Percentiles rank a stretch among this genome's conserved stretches.
These are phyloP conservation scores for Solanum okadae DNA, from an alignment of 257 asterid species.

Conservation along the genomic window DNA sequence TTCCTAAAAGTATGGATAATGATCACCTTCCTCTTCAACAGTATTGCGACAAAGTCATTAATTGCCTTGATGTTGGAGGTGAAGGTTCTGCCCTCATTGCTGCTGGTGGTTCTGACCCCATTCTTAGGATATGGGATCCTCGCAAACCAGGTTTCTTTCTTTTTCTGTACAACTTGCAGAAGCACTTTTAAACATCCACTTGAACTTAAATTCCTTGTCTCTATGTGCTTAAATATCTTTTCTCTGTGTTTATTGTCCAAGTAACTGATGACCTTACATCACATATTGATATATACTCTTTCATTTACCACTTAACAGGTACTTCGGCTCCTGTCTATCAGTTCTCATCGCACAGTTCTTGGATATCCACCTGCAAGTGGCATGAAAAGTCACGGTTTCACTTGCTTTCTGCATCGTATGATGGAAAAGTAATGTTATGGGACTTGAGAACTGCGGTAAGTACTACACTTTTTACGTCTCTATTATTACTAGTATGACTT, in stretches of 20 bases:
- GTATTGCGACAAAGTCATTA: conserved; percentile 72
- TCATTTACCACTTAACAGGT: conserved; percentile 29
- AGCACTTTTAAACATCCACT: background rate
- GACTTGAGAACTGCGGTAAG: conserved; percentile 91
- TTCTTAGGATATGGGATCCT: conserved; percentile 97
- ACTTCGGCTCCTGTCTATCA: conserved; percentile 68
- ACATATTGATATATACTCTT: background rate
- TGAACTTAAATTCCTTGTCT: background rate
- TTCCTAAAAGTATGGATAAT: background rate
- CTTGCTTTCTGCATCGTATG: conserved; percentile 81
- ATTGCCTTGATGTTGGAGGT: conserved; percentile 88
- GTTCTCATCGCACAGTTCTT: conserved; percentile 75
- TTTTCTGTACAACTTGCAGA: background rate
- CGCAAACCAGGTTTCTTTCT: conserved; percentile 74
- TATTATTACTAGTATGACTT: background rate
- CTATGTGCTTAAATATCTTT: background rate
- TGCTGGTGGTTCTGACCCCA: conserved; percentile 79
- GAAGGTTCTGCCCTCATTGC: conserved; percentile 85
- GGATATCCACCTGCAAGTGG: conserved; percentile 99
- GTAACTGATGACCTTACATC: background rate
- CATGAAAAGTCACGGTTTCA: conserved; percentile 82
- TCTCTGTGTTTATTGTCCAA: background rate
- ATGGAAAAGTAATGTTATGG: conserved; percentile 97
- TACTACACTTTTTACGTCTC: conserved; percentile 2
- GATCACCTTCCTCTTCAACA: conserved; percentile 11